Evolutionary conservation across 1,139 yeast genomes (phyloP).

Genomic region (Diutina siamensis): DNA sequence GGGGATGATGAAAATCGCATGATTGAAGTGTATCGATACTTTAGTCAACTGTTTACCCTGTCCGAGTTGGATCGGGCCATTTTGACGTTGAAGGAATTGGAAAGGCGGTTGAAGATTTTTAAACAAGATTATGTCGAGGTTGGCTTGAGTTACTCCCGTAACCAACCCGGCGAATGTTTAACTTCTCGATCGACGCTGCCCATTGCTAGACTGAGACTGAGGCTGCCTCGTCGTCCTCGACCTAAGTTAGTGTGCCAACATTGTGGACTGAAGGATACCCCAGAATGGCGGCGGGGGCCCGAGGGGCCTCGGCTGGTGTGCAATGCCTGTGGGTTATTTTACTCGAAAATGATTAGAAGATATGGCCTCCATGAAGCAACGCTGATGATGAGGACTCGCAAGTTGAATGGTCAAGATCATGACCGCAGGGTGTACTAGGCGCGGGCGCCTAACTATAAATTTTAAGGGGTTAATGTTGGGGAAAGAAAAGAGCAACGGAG

Average conservation of each 20-base stretch:
- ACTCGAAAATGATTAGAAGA: neutral
- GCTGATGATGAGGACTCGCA: constrained; percentile 5
- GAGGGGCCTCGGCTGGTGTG: constrained; percentile 6
- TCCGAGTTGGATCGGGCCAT: neutral
- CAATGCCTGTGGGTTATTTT: constrained; percentile 5
- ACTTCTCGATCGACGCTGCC: neutral
- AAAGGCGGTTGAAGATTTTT: neutral
- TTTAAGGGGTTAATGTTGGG: too few species aligned
- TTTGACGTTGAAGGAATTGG: neutral
- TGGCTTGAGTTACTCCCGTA: neutral
- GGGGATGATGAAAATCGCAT: neutral
- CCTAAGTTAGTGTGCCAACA: neutral
- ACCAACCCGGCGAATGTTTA: neutral
- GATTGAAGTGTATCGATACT: neutral
- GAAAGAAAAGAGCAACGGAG: too few species aligned
- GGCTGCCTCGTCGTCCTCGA: neutral
- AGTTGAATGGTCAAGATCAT: constrained; percentile 2
- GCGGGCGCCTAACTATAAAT: neutral
- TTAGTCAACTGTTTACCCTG: constrained; percentile 3
- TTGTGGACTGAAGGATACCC: constrained; percentile 3
- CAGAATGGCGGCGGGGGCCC: constrained; percentile 6
- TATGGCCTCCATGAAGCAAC: constrained; percentile 1
- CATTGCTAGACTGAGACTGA: neutral
- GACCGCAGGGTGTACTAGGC: constrained; percentile 4
- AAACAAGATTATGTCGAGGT: neutral